Evolutionary conservation across 2,329 filamentous ascomycete genomes (phyloP), one percentile per base, ranked within the genome.

Genomic region (Ilyonectria destructans): DNA sequence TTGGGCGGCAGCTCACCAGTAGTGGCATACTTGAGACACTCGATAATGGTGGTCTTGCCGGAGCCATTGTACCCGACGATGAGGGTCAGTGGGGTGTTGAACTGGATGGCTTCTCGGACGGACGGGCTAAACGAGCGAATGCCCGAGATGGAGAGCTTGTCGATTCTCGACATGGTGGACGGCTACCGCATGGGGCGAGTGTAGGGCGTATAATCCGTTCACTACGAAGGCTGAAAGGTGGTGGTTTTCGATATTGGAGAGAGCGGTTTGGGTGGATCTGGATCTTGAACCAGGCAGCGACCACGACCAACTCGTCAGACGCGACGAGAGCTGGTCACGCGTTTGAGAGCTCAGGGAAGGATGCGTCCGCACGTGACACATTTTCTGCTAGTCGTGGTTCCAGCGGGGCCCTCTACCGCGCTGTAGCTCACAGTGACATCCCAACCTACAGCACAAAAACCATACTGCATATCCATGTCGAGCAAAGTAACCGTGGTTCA

Each of bases 21-120:
- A 19, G 97, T 98, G 59, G 94, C 95, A 90, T 98, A 99, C 80
- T 98, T 98, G 77, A 99, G 92, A 80, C 95, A 97, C 82, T 99
- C 96, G 82, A 99, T 99, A 78, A 99, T 97, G 65, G 96, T 98
- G 10, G 96, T 99, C 85, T 99, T 99, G 69, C 96, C 96, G 1
- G 96, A 98, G 62, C 96, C 96, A 84, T 99, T 99, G 82, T 95
- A 94, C 66, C 96, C 96, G 66, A 99, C 97, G 74, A 99, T 99
- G 69, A 99, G 88, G 13, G 96, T 99, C 64, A 99, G 87, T 29
- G 96, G 97, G 1, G 93, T 92, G 72, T 95, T 91, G 80, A 99
- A 98, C 74, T 92, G 88, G 69, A 98, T 97, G 43, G 89, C 92
- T 82, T 98, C 93, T 71, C 88, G 88, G 67, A 88, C 85, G 49